Base-by-base conservation (phyloP, 257 asterid species). In the Rubia yunnanensis region DNA sequence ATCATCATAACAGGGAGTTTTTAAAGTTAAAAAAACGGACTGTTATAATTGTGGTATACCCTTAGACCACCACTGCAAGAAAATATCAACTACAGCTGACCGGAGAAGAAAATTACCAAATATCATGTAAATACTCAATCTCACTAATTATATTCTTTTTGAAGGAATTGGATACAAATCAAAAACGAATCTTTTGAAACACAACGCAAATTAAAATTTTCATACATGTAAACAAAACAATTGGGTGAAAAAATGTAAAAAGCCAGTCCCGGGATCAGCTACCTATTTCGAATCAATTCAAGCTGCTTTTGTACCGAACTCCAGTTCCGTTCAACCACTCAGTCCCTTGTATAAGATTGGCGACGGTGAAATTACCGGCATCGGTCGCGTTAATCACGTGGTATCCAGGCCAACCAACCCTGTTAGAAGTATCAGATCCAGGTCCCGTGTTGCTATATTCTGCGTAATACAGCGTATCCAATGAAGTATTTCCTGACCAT, bases 401-500 rank as follows among this genome's bases (percentile, higher is more conserved):
- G 63, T 67, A 83, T 0, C 89, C 94, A 1, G 83, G 82, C 94
- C 95, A 89, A 0, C 73, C 77, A 23, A 85, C 96, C 18, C 95
- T 71, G 11, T 38, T 66, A 5, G 35, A 2, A 0, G 87, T 81
- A 5, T 26, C 32, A 0, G 95, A 68, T 4, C 95, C 91, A 2
- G 84, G 85, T 28, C 95, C 95, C 0, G 67, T 7, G 57, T 89
- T 89, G 0, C 28, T 41, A 26, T 62, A 89, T 67, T 89, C 96
- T 0, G 82, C 95, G 15, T 84, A 89, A 22, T 84, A 89, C 60
- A 78, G 70, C 0, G 96, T 89, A 32, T 61, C 80, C 20, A 89
- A 24, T 0, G 88, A 92, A 23, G 87, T 83, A 63, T 76, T 81
- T 0, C 87, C 88, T 0, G 82, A 66, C 95, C 95, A 86, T 0